Conservation (phyloP, 2,329 filamentous ascomycete species). For the Lasiodiplodia sp. region DNA sequence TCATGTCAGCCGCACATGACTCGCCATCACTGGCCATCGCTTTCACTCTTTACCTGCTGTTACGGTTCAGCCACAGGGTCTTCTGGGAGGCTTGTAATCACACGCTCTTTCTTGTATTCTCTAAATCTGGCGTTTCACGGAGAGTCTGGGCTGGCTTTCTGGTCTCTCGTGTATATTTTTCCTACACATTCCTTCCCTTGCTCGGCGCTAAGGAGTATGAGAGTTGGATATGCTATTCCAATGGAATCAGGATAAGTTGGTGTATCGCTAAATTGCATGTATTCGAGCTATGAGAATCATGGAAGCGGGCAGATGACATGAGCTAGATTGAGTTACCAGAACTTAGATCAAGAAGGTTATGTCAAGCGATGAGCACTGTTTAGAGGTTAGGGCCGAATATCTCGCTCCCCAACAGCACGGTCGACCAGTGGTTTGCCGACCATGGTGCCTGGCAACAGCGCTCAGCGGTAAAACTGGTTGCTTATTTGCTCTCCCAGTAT, state of each 20-base stretch:
- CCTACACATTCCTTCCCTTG: not conserved
- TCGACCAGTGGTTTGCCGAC: too few species aligned
- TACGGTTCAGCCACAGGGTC: not conserved
- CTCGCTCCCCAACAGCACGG: too few species aligned
- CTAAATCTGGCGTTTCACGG: not conserved
- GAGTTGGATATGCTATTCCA: not conserved
- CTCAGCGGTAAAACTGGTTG: too few species aligned
- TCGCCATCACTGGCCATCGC: too few species aligned
- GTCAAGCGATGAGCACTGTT: too few species aligned
- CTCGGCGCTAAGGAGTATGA: not conserved
- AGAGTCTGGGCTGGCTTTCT: not conserved
- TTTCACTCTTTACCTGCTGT: not conserved
- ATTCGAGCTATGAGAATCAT: not conserved
- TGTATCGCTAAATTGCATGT: not conserved
- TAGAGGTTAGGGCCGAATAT: too few species aligned
- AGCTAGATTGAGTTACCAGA: not conserved
- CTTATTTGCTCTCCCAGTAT: too few species aligned
- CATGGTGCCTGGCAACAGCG: too few species aligned
- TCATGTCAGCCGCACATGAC: not conserved
- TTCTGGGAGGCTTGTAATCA: not conserved
- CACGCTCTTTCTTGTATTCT: not conserved
- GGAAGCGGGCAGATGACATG: not conserved
- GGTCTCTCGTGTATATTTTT: not conserved
- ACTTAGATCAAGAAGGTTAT: not conserved
- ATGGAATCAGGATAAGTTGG: not conserved